Evolutionary conservation across 345 rosid species (phyloP).

Genomic region (Eucalyptus curtisii): DNA sequence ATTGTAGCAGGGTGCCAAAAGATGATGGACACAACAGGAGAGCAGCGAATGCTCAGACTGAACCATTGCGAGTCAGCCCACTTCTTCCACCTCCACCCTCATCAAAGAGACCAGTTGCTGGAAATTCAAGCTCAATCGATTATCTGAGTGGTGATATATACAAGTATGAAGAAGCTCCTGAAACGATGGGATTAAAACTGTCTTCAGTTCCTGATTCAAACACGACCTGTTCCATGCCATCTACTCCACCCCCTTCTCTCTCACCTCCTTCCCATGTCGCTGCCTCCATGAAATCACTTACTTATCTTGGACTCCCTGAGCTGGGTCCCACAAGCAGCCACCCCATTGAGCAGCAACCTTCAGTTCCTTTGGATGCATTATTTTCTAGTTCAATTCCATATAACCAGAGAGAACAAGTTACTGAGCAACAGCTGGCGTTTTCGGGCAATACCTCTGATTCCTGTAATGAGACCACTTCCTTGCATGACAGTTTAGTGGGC

Average conservation of each 20-base stretch:
- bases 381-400: slow-evolving; percentile 52
- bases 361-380: slow-evolving; percentile 32
- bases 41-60: slow-evolving; percentile 14
- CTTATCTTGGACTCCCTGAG: neutral
- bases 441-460: slow-evolving; percentile 12
- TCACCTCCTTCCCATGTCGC: neutral
- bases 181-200: slow-evolving; percentile 8
- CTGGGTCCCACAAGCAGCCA: slow-evolving; percentile 4
- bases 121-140: slow-evolving; percentile 39
- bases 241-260: slow-evolving; percentile 2
- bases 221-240: slow-evolving; percentile 19
- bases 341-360: slow-evolving; percentile 44
- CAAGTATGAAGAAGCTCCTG: slow-evolving; percentile 39
- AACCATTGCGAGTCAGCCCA: slow-evolving; percentile 25
- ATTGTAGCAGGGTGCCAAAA: slow-evolving; percentile 49
- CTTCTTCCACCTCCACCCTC: slow-evolving; percentile 85
- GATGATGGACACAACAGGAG: slow-evolving; percentile 34
- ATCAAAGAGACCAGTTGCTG: slow-evolving; percentile 50
- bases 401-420: slow-evolving; percentile 53
- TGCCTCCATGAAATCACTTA: neutral
- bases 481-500: slow-evolving; percentile 45
- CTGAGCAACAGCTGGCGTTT: slow-evolving; percentile 19
- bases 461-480: slow-evolving; percentile 40
- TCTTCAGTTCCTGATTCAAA: slow-evolving; percentile 12
- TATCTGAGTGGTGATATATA: slow-evolving; percentile 88